Conservation (phyloP, 148 eudicot species). For the Diospyros lotus region DNA sequence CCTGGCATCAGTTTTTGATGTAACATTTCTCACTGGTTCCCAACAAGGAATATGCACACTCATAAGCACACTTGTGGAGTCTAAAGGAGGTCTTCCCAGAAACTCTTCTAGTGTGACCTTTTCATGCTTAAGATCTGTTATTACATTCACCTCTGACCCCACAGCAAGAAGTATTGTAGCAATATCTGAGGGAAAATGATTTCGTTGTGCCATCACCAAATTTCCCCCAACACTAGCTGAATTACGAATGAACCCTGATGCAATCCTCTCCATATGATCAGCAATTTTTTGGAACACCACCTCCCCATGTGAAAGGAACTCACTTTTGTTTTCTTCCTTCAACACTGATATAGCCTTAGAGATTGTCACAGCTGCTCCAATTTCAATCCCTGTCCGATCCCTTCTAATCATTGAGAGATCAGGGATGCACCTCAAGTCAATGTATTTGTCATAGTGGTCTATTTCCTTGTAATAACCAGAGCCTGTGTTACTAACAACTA, state of each 20-base stretch:
- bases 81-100: constrained; percentile 50
- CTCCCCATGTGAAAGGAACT: neutral
- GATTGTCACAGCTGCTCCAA: constrained; percentile 72
- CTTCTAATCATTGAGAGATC: constrained; percentile 45
- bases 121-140: constrained; percentile 27
- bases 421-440: constrained; percentile 57
- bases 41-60: constrained; percentile 49
- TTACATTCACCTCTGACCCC: constrained; percentile 40
- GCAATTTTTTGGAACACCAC: constrained; percentile 45
- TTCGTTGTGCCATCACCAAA: constrained; percentile 74
- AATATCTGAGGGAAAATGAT: constrained; percentile 68
- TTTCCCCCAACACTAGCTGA: constrained; percentile 77
- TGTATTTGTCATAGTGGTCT: constrained; percentile 40
- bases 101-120: constrained; percentile 52
- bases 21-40: constrained; percentile 16
- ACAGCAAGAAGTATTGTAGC: constrained; percentile 65
- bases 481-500: constrained; percentile 72
- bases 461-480: constrained; percentile 65
- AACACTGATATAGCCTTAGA: constrained; percentile 46
- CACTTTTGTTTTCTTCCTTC: constrained; percentile 23
- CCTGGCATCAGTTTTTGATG: constrained; percentile 21
- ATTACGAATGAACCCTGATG: constrained; percentile 53
- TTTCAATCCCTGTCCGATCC: constrained; percentile 34
- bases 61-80: constrained; percentile 40
- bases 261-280: constrained; percentile 63